phyloP scores from a whole-genome alignment of 2,329 filamentous ascomycete genomes.

The Onygena corvina region DNA sequence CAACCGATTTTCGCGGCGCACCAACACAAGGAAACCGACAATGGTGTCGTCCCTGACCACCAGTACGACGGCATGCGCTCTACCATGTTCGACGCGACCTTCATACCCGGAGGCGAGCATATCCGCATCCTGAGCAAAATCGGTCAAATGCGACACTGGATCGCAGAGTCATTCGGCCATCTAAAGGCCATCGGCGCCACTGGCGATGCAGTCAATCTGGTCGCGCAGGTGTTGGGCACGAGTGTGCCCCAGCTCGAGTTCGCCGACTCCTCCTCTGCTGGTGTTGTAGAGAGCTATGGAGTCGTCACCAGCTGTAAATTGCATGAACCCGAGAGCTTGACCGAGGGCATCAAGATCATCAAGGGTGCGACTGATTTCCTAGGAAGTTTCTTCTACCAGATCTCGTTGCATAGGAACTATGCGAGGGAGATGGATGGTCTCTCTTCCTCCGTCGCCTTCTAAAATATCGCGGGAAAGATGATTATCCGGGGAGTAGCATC shows the following conservation, averaged over 20 bases:
- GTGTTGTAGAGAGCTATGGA: conserved; percentile 58
- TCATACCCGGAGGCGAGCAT: conserved; percentile 51
- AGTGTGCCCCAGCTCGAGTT: conserved; percentile 39
- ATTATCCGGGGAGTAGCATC: too few species aligned
- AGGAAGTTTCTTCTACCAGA: conserved; percentile 55
- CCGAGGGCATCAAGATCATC: conserved; percentile 49
- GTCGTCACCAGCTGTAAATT: conserved; percentile 55
- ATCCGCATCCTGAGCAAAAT: conserved; percentile 53
- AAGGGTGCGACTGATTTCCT: conserved; percentile 59
- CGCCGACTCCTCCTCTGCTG: conserved; percentile 35
- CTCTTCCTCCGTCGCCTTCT: conserved; percentile 56
- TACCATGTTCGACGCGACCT: conserved; percentile 64
- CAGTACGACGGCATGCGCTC: conserved; percentile 68
- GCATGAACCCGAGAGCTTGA: conserved; percentile 45
- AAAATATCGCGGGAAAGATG: too few species aligned
- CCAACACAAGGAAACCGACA: conserved; percentile 28
- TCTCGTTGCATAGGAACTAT: conserved; percentile 63
- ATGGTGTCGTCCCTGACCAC: conserved; percentile 52
- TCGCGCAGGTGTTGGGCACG: conserved; percentile 37
- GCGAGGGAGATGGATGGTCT: conserved; percentile 62
- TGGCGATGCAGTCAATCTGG: conserved; percentile 56
- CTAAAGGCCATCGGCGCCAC: conserved; percentile 67
- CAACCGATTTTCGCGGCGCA: conserved; percentile 54
- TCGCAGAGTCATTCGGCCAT: conserved; percentile 70
- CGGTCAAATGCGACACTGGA: conserved; percentile 62